Conservation (phyloP, 2,329 filamentous ascomycete species). For the Trichoderma hamatum region DNA sequence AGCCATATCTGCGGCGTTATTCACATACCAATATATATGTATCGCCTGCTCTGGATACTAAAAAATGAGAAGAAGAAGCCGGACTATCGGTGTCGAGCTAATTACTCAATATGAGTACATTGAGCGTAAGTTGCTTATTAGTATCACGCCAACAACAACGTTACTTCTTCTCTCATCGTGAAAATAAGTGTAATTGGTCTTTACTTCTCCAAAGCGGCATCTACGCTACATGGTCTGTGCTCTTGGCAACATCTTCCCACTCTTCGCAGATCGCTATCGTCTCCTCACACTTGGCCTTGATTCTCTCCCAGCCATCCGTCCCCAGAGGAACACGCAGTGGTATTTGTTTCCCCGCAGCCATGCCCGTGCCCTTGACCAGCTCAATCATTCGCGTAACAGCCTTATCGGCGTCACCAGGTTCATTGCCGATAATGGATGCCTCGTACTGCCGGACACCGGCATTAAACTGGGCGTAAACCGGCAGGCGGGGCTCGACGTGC, state of each 20-base stretch:
- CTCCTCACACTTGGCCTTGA: slow-evolving; percentile 54
- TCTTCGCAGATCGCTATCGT: slow-evolving; percentile 52
- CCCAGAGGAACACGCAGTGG: slow-evolving; percentile 57
- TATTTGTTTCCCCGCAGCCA: slow-evolving; percentile 35
- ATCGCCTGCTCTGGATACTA: not conserved
- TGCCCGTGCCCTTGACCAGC: slow-evolving; percentile 51
- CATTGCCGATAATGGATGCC: slow-evolving; percentile 35
- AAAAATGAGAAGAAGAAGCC: not conserved
- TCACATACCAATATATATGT: slow-evolving; percentile 11
- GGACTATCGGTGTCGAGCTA: not conserved
- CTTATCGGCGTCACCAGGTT: slow-evolving; percentile 55
- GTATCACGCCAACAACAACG: not conserved
- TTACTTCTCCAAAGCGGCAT: not conserved
- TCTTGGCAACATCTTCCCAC: slow-evolving; percentile 53
- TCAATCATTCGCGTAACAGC: slow-evolving; percentile 57
- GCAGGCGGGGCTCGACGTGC: slow-evolving; percentile 33
- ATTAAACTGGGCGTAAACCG: slow-evolving; percentile 40
- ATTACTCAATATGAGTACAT: not conserved
- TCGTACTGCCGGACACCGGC: slow-evolving; percentile 31
- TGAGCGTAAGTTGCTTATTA: not conserved
- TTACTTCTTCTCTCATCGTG: not conserved
- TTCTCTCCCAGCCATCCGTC: slow-evolving; percentile 52
- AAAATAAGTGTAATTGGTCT: not conserved
- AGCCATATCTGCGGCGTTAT: slow-evolving; percentile 13
- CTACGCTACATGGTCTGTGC: slow-evolving; percentile 45